Base-by-base conservation (phyloP, 2,329 filamentous ascomycete genomes). In the Ophiostoma himal-ulmi region DNA sequence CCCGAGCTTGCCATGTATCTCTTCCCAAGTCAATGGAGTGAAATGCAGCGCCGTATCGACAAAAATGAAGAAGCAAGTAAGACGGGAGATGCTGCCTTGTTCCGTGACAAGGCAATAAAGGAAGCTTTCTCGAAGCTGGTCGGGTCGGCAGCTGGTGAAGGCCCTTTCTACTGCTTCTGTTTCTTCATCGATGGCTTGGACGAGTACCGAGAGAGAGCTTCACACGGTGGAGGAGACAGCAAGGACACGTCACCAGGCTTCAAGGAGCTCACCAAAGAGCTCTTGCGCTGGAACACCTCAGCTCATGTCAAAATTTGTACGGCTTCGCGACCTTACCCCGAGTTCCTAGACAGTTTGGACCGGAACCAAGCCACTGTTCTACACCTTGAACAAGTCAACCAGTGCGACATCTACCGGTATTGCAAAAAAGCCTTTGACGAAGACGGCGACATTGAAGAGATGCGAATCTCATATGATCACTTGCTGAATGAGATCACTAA, bases 101-200 rank as follows among this genome's bases (percentile, higher is more conserved):
- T 62, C 57, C 57, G 57, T 6, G 57, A 34, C 26, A 62, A 20
- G 7, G 57, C 57, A 30, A 62, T 62, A 13, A 1, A 5, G 0
- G 57, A 62, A 0, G 57, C 57, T 11, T 62, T 62, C 7, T 62
- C 8, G 26, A 62, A 62, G 57, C 57, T 62, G 11, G 57, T 62
- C 2, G 57, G 57, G 30, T 26, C 68, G 13, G 62, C 64, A 41
- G 52, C 68, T n/a, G 65, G 68, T 68, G 41, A 44, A 64, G 71
- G 70, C 60, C 67, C 72, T 5, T 70, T 71, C 57, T 68, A 70
- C 52, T 62, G 36, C 67, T 69, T 70, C 5, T 72, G 71, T 26
- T 62, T 62, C 57, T 62, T 62, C 57, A 62, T 62, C 57, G 57
- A 62, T 62, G 57, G 57, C n/a, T 26, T 62, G 26, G 57, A 62